Evolutionary conservation across 2,329 filamentous ascomycete genomes (phyloP).

Genomic region (Ophiocordyceps robertsii): DNA sequence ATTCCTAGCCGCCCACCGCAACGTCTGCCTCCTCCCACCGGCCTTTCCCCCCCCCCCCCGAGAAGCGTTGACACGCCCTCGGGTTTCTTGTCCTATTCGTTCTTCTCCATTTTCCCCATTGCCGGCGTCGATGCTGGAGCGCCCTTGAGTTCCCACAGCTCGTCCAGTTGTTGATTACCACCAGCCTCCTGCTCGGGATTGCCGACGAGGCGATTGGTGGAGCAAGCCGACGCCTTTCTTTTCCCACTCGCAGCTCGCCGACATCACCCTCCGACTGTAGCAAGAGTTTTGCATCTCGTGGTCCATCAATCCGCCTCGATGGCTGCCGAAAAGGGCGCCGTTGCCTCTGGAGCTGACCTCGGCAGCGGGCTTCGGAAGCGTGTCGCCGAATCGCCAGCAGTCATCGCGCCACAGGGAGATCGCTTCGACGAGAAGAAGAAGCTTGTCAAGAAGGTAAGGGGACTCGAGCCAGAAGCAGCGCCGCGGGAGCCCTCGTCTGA

Average conservation of each 20-base stretch:
- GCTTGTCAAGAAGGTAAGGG: conserved; percentile 37
- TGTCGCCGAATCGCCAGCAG: conserved; percentile 21
- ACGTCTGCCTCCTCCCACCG: neutral
- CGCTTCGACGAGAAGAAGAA: conserved; percentile 49
- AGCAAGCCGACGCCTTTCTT: conserved; percentile 6
- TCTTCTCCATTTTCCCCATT: neutral
- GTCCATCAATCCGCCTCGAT: conserved; percentile 19
- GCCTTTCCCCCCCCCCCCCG: neutral
- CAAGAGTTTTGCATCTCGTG: neutral
- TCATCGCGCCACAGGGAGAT: conserved; percentile 14
- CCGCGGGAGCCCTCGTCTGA: conserved; percentile 5
- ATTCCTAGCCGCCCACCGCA: conserved; percentile 3
- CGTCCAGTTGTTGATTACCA: conserved; percentile 17
- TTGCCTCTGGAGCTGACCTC: conserved; percentile 47
- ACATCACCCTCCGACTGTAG: conserved; percentile 1
- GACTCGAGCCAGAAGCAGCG: neutral
- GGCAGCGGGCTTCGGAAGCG: conserved; percentile 44
- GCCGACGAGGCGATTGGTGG: neutral
- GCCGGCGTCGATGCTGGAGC: neutral
- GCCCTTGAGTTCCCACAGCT: conserved; percentile 20
- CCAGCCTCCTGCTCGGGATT: neutral
- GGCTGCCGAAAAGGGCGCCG: conserved; percentile 39
- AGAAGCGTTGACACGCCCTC: neutral
- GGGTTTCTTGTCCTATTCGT: neutral
- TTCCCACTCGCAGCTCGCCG: neutral